phyloP scores from a whole-genome alignment of 495 filamentous ascomycete genomes.

The Letharia lupina region DNA sequence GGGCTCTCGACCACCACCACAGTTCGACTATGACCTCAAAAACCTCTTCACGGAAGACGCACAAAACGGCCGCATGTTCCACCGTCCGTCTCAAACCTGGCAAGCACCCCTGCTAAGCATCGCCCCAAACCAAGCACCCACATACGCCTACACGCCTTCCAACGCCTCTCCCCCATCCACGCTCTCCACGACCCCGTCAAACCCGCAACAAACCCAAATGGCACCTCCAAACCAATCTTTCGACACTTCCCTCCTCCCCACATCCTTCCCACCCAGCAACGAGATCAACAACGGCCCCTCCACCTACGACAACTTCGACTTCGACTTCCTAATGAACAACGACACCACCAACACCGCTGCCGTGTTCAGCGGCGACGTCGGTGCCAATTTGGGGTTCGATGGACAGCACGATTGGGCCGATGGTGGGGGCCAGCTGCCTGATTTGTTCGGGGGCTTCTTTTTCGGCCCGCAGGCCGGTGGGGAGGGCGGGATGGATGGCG shows the following conservation, averaged over 20 bases:
- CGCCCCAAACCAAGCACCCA: neutral
- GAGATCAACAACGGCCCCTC: slow-evolving; percentile 18
- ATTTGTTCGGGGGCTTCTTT: slow-evolving; percentile 88
- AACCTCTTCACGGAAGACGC: slow-evolving; percentile 40
- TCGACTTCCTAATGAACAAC: slow-evolving; percentile 24
- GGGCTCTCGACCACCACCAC: slow-evolving; percentile 31
- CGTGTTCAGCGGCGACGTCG: slow-evolving; percentile 35
- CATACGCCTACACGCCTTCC: slow-evolving; percentile 22
- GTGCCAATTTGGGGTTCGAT: slow-evolving; percentile 67
- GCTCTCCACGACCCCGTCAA: slow-evolving; percentile 18
- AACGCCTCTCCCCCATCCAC: neutral
- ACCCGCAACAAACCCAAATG: slow-evolving; percentile 28
- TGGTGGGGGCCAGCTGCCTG: slow-evolving; percentile 54
- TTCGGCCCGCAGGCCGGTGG: slow-evolving; percentile 48
- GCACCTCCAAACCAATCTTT: neutral
- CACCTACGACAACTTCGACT: slow-evolving; percentile 32
- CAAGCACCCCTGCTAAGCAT: slow-evolving; percentile 6
- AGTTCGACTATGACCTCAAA: slow-evolving; percentile 58
- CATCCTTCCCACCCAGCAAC: slow-evolving; percentile 18
- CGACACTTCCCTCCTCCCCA: neutral
- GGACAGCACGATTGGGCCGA: slow-evolving; percentile 75
- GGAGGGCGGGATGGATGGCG: slow-evolving; percentile 5
- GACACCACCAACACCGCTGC: slow-evolving; percentile 28
- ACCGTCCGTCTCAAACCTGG: slow-evolving; percentile 6
- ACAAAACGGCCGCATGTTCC: slow-evolving; percentile 13